Percentiles rank a stretch among this genome's conserved stretches.
These are phyloP conservation scores for Asterochloris erici DNA, from an alignment of 139 green algal species.

Conservation along the genomic window DNA sequence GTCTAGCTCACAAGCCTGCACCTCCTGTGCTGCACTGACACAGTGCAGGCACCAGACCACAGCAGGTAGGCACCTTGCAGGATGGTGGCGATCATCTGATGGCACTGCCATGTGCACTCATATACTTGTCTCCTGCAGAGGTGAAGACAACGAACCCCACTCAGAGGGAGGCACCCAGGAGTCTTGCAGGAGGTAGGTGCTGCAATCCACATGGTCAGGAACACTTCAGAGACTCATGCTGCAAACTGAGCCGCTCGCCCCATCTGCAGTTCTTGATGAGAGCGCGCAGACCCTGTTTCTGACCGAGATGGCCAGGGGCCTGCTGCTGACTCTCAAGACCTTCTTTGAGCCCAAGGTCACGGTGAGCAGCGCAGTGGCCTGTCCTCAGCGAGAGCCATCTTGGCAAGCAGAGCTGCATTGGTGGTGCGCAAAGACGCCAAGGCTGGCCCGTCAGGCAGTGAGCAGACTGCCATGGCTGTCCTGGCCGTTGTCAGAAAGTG, in stretches of 20 bases:
- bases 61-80: neutral
- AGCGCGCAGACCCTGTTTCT: conserved; percentile 92
- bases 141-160: neutral
- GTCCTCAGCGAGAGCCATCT: no score
- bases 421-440: neutral
- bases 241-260: neutral
- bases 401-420: neutral
- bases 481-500: neutral
- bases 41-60: neutral
- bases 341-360: conserved; percentile 98
- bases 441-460: neutral
- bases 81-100: neutral
- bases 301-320: conserved; percentile 91
- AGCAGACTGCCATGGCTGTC: neutral
- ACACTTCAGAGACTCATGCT: neutral
- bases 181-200: conserved; percentile 6
- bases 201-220: neutral
- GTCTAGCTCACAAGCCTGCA: neutral
- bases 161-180: conserved; percentile 7
- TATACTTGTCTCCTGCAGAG: neutral
- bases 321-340: conserved; percentile 88
- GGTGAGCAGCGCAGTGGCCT: conserved; percentile 34
- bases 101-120: neutral
- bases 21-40: neutral
- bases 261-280: conserved; percentile 83